These are phyloP conservation scores for Rasamsonia emersonii DNA, from an alignment of 2,329 filamentous ascomycete genomes.

Conservation along the genomic window DNA sequence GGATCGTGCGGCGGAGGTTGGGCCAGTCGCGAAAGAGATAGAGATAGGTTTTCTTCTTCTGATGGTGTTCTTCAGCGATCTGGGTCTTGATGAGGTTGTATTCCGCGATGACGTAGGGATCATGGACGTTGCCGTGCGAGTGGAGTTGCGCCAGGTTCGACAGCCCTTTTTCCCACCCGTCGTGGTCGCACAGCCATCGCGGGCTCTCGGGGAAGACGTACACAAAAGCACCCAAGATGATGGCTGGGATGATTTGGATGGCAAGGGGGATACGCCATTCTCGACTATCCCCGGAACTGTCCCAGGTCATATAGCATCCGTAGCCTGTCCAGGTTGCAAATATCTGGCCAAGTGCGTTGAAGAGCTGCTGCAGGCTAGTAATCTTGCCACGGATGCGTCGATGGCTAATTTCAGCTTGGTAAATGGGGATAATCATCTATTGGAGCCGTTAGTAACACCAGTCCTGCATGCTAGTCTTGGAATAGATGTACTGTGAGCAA, in stretches of 20 bases:
- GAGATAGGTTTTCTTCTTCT: constrained; percentile 11
- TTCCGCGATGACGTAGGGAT: constrained; percentile 10
- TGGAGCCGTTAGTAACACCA: too few species aligned
- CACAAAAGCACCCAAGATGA: neutral
- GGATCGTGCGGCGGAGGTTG: constrained; percentile 16
- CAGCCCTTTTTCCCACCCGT: constrained; percentile 29
- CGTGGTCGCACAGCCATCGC: constrained; percentile 34
- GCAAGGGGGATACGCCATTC: constrained; percentile 3
- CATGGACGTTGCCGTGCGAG: neutral
- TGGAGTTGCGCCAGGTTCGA: constrained; percentile 17
- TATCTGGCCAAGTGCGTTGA: constrained; percentile 1
- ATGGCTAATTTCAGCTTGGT: constrained; percentile 3
- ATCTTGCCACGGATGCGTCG: constrained; percentile 1
- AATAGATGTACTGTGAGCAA: too few species aligned
- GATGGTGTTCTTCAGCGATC: constrained; percentile 14
- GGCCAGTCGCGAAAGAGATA: constrained; percentile 16
- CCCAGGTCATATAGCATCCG: too few species aligned
- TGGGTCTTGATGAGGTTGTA: constrained; percentile 16
- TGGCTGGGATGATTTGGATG: constrained; percentile 3
- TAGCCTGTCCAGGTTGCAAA: too few species aligned
- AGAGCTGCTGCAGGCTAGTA: constrained; percentile 3
- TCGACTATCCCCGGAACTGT: neutral
- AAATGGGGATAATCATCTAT: constrained; percentile 5
- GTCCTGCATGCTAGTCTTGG: too few species aligned
- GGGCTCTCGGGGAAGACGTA: constrained; percentile 32